Base-by-base conservation (phyloP, 2,329 filamentous ascomycete genomes). In the Apiospora marii region DNA sequence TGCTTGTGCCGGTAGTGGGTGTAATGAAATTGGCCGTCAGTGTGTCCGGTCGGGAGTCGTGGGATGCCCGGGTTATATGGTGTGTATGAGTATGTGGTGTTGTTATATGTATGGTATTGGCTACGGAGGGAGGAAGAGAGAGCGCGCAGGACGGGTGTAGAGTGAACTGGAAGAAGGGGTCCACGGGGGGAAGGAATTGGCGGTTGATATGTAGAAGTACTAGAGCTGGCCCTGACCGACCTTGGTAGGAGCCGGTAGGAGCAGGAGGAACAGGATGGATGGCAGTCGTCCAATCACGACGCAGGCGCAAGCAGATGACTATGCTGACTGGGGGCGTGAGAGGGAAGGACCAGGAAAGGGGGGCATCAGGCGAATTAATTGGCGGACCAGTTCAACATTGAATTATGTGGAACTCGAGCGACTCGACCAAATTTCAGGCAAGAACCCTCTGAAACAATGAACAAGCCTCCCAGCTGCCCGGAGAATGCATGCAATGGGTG, bases 371-470 rank as follows among this genome's bases (percentile, higher is more conserved):
- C 58, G 58, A 41, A 64, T 64, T 64, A 64, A 64, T 64, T 64
- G 58, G 58, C 58, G 58, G 58, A 64, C 58, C 58, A 64, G 58
- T 64, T 64, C 30, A 64, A 64, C 58, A 64, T 64, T 41, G 58
- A 64, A 64, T 64, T 41, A 64, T 64, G 58, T 64, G 67, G 67
- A 68, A 48, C 67, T 48, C 67, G 41, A 68, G n/a, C 44, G 44
- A 46, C 27, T 48, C 67, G 67, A 68, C 41, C 67, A 68, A 46
- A 68, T 68, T 68, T 46, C 44, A 68, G 43, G 41, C 67, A 68
- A 44, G 58, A 64, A 64, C 34, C 58, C 7, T 64, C 58, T 64
- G 58, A 64, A 64, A 64, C 58, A 64, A 64, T 64, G 58, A 41
- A 64, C 10, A 41, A 41, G 58, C 58, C 58, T 64, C 58, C 41